Percentiles rank a stretch among this genome's conserved stretches.
Evolutionary conservation across 192 early-diverging fungal genomes (phyloP).

Genomic region (Pecoramyces ruminantium): DNA sequence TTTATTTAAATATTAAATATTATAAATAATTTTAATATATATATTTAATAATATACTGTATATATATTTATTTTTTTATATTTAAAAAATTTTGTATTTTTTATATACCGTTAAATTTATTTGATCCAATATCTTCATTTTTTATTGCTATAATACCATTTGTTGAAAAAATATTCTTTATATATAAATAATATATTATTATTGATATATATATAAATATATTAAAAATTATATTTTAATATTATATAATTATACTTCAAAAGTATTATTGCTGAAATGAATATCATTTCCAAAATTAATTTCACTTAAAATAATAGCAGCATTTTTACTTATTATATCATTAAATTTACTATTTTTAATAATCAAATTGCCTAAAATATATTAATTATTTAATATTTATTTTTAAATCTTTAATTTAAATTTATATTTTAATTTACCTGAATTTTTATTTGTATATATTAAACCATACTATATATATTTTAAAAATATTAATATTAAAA

Average conservation of each 20-base stretch:
- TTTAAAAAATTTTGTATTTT: no score
- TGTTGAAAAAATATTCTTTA: neutral
- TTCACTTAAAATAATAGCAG: neutral
- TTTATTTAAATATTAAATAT: no score
- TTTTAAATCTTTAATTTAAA: no score
- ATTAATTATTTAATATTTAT: no score
- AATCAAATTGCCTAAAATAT: neutral
- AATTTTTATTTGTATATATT: neutral
- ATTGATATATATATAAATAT: no score
- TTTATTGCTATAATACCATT: neutral
- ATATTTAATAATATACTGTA: no score
- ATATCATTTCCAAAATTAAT: neutral
- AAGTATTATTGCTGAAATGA: neutral
- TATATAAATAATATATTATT: neutral
- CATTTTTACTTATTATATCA: neutral
- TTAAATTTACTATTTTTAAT: neutral
- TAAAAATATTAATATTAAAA: no score
- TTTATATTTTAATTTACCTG: no score
- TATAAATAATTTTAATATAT: no score
- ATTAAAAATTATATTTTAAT: no score
- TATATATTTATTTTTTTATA: no score
- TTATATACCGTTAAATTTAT: neutral
- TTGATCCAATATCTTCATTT: neutral
- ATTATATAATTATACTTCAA: no score
- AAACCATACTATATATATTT: neutral